phyloP scores from a whole-genome alignment of 345 rosid genomes.

The Boechera retrofracta region DNA sequence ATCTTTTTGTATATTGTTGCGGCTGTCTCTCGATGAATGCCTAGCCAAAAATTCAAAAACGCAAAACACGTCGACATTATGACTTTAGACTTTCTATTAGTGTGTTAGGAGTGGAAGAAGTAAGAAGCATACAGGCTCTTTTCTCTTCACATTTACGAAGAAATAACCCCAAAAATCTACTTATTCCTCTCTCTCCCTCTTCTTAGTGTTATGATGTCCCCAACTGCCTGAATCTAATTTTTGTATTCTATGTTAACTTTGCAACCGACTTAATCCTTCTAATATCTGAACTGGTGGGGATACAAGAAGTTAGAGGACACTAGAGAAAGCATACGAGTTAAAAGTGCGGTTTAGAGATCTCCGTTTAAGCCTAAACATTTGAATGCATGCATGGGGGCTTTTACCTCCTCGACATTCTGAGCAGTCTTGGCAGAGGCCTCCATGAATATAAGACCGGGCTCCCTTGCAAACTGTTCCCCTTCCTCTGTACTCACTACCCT shows the following conservation, averaged over 20 bases:
- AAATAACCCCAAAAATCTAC: background rate
- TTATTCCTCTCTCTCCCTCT: background rate
- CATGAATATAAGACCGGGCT: slow-evolving; percentile 93
- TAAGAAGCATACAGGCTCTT: background rate
- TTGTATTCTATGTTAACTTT: background rate
- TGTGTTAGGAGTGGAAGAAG: background rate
- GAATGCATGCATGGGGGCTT: background rate
- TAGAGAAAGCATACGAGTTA: slow-evolving; percentile 10
- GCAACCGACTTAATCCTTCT: background rate
- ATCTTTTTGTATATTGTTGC: slow-evolving; percentile 91
- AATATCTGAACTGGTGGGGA: background rate
- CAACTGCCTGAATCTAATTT: background rate
- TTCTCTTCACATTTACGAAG: background rate
- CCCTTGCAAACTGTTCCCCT: slow-evolving; percentile 93
- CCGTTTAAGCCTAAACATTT: slow-evolving; percentile 12
- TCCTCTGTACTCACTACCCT: slow-evolving; percentile 93
- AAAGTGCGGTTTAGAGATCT: background rate
- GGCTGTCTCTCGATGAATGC: slow-evolving; percentile 91
- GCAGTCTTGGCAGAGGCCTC: slow-evolving; percentile 98
- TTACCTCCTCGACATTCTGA: slow-evolving; percentile 91
- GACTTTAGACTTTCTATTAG: background rate
- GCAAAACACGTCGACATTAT: slow-evolving; percentile 1
- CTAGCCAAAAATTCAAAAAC: slow-evolving; percentile 44
- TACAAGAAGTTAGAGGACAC: background rate
- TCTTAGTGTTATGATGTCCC: too few species aligned